Percentiles rank a stretch among this genome's conserved stretches.
phyloP scores from a whole-genome alignment of 768 basidiomycete species.

The Clitopilus passeckerianus region DNA sequence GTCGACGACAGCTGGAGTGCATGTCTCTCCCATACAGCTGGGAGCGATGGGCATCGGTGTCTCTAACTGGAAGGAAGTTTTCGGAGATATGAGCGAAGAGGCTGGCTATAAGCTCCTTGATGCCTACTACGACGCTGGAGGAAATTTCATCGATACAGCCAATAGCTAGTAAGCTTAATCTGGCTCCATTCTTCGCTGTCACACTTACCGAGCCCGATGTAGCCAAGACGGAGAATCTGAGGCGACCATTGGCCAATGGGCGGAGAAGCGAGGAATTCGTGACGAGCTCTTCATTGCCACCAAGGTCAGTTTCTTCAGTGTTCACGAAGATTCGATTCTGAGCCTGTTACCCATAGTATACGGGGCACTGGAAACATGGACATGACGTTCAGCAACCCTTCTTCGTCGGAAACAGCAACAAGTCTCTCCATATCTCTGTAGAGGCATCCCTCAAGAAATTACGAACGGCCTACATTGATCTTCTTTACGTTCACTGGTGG shows the following conservation, averaged over 20 bases:
- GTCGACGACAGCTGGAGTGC: slow-evolving; percentile 34
- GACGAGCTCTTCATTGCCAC: slow-evolving; percentile 45
- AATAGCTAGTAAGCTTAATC: slow-evolving; percentile 8
- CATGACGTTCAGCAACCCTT: slow-evolving; percentile 27
- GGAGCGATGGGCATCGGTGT: slow-evolving; percentile 47
- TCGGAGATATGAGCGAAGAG: slow-evolving; percentile 31
- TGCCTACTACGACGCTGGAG: slow-evolving; percentile 9
- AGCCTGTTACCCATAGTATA: slow-evolving; percentile 17
- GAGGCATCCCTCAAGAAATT: slow-evolving; percentile 41
- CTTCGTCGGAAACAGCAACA: slow-evolving; percentile 44
- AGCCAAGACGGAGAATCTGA: slow-evolving; percentile 58
- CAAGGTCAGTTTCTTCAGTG: slow-evolving; percentile 22
- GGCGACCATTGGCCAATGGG: slow-evolving; percentile 48
- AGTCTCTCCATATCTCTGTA: slow-evolving; percentile 36
- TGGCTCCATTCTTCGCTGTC: not conserved
- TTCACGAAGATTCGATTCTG: not conserved
- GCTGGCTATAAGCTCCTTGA: slow-evolving; percentile 12
- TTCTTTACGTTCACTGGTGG: slow-evolving; percentile 46
- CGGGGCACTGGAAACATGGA: slow-evolving; percentile 21
- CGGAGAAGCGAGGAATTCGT: slow-evolving; percentile 35
- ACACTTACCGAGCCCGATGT: not conserved
- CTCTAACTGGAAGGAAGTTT: slow-evolving; percentile 11
- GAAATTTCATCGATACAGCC: slow-evolving; percentile 13
- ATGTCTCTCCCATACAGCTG: slow-evolving; percentile 43
- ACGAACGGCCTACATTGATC: slow-evolving; percentile 40